Base-by-base conservation (phyloP, 148 eudicot species). In the Arctostaphylos glauca region DNA sequence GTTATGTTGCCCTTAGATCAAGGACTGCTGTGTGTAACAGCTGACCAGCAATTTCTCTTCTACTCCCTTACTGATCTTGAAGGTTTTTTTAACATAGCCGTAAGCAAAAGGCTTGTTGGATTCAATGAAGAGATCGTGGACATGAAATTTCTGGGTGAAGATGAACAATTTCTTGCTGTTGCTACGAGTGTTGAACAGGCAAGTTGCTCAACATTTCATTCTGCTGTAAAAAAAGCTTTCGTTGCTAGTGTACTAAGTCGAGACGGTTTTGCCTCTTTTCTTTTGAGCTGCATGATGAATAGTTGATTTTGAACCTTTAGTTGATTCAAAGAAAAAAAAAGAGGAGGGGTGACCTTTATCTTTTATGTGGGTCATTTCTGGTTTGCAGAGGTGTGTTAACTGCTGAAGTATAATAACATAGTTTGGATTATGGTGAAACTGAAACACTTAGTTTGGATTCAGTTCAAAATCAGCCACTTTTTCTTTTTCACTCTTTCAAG, bases 151-250 rank as follows among this genome's bases (percentile, higher is more conserved):
- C 81, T 96, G 85, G 99, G 96, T 49, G 98, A 94, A 54, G 97
- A 96, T 85, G 99, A 96, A 87, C 89, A 90, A 31, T 92, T 81
- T 86, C 96, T 96, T 74, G 99, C 99, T 83, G 99, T 96, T 87
- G 94, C 99, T 81, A 96, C 99, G 46, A 94, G 91, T 81, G 90
- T 93, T 77, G 99, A 96, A 88, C 98, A 94, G 87, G 99, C 90
- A 84, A 67, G 82, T 76, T 85, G 38, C 54, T 82, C 59, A 74
- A 23, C 9, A 41, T 54, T 82, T 55, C 52, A 7, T 74, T 48
- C 78, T 60, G 10, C 66, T 54, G 43, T 6, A 55, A 53, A 52
- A 55, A 53, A 52, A 31, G 23, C 48, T 77, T 55, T 15, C 12
- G 5, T 25, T 76, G 58, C 12, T 0, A 12, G 0, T 23, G 23